Evolutionary conservation across 192 early-diverging fungal species (phyloP).

Genomic region (Dispira parvispora): DNA sequence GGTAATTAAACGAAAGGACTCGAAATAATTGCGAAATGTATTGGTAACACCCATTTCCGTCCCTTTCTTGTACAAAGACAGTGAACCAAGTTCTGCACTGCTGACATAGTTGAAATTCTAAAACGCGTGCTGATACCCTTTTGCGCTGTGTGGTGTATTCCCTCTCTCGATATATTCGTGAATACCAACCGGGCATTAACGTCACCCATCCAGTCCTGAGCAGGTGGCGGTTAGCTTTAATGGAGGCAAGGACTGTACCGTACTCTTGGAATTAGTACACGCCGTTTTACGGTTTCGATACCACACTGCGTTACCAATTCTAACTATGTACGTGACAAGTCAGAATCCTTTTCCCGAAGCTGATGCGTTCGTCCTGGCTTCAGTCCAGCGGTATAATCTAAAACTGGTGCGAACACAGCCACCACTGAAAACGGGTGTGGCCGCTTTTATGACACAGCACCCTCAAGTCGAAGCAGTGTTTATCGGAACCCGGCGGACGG

Average conservation of each 20-base stretch:
- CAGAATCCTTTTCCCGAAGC: constrained; percentile 71
- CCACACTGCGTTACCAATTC: constrained; percentile 22
- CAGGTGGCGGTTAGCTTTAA: constrained; percentile 74
- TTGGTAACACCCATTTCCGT: background rate
- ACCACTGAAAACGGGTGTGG: constrained; percentile 64
- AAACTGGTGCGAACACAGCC: constrained; percentile 44
- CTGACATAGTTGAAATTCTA: background rate
- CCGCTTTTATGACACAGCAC: constrained; percentile 39
- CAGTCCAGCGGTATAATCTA: constrained; percentile 50
- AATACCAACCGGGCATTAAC: background rate
- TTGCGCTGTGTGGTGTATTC: too few species aligned
- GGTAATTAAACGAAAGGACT: too few species aligned
- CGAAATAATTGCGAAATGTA: background rate
- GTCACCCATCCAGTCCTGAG: constrained; percentile 26
- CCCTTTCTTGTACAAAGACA: background rate
- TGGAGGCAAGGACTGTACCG: constrained; percentile 96
- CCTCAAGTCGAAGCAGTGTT: constrained; percentile 54
- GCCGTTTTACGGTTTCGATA: constrained; percentile 36
- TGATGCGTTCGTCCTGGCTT: constrained; percentile 66
- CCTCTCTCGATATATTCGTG: too few species aligned
- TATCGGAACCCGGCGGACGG: constrained; percentile 60
- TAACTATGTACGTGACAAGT: constrained; percentile 58
- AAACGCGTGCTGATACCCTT: background rate
- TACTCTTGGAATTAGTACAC: constrained; percentile 62
- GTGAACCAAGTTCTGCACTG: background rate